Percentiles rank a stretch among this genome's conserved stretches.
These are phyloP conservation scores for Pyrenochaeta sp. DNA, from an alignment of 2,329 filamentous ascomycete genomes.

Conservation along the genomic window DNA sequence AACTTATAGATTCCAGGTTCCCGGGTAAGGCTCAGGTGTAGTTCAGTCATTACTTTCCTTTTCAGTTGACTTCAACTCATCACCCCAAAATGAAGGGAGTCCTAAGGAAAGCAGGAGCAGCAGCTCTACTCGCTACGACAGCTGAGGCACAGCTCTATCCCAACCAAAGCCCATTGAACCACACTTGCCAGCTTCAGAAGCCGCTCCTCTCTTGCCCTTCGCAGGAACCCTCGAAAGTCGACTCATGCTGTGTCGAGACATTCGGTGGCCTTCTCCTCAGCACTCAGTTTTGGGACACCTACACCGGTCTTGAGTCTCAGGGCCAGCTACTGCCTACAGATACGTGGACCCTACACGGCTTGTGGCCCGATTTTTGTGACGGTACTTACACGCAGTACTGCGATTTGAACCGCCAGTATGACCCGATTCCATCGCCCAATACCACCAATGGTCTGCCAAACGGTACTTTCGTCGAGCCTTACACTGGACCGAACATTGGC, in stretches of 20 bases:
- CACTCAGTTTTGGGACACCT: constrained; percentile 72
- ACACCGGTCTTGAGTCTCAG: constrained; percentile 66
- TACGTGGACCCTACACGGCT: constrained; percentile 68
- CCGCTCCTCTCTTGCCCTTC: constrained; percentile 46
- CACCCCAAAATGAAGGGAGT: constrained; percentile 30
- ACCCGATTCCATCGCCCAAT: constrained; percentile 68
- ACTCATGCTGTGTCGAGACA: constrained; percentile 72
- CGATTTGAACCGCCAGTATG: constrained; percentile 70
- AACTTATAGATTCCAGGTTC: neutral
- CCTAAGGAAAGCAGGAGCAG: constrained; percentile 21
- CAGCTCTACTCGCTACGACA: constrained; percentile 28
- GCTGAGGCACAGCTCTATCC: constrained; percentile 54
- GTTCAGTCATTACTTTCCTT: constrained; percentile 5
- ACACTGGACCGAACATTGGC: constrained; percentile 65
- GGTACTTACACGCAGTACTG: constrained; percentile 73
- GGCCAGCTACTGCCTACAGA: constrained; percentile 67
- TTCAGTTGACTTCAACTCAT: constrained; percentile 3
- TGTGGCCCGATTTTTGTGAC: constrained; percentile 57
- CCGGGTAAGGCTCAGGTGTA: constrained; percentile 1
- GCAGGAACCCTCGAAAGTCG: constrained; percentile 52
- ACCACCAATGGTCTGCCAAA: constrained; percentile 66
- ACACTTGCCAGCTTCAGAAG: constrained; percentile 62
- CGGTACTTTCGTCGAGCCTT: constrained; percentile 64
- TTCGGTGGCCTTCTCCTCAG: constrained; percentile 68
- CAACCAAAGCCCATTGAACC: constrained; percentile 61